Base-by-base conservation (phyloP, 805 yeast species). In the Suhomyces faveliae region DNA sequence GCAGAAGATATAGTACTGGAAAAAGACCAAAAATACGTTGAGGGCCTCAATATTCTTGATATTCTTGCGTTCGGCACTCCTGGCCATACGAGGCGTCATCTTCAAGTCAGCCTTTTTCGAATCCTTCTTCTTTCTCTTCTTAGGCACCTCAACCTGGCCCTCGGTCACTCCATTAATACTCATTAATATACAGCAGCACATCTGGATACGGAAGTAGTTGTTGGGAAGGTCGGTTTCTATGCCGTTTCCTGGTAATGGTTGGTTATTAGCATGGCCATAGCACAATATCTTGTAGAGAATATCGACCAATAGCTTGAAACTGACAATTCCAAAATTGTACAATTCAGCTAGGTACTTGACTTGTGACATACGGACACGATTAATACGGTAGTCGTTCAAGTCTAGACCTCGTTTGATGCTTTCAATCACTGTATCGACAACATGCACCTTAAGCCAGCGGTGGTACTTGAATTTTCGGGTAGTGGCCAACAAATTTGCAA, bases 191-290 rank as follows among this genome's bases (percentile, higher is more conserved):
- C 57, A 46, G 40, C 74, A 68, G 41, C 67, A 61, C 59, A 90
- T 64, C 35, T 81, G 81, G 30, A 89, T 69, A 48, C 96, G 74
- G 64, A 89, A 88, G 59, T 83, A 87, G 56, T 87, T 83, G 55
- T 82, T 78, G 0, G 84, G 83, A 10, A 67, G 67, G 65, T 90
- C 97, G n/a, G 76, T 44, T 13, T 67, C 76, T 24, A 73, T 68
- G 2, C 59, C 35, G 5, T 77, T 75, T 8, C 59, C 64, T 1
- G 95, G 91, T n/a, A 64, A 56, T 3, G 76, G 76, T 43, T 76
- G 76, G 45, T 80, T 80, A 48, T 74, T 70, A 0, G 77, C 76
- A 68, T 87, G 84, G 0, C 96, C 96, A 62, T 69, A 79, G 37
- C 84, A 79, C 3, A 88, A 49, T 6, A 87, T 73, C 50, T 74